A percentile compares a stretch with the other conserved stretches of the same genome.
These are phyloP conservation scores for Debaryomyces maramus DNA, from an alignment of 805 yeast species.

Conservation along the genomic window DNA sequence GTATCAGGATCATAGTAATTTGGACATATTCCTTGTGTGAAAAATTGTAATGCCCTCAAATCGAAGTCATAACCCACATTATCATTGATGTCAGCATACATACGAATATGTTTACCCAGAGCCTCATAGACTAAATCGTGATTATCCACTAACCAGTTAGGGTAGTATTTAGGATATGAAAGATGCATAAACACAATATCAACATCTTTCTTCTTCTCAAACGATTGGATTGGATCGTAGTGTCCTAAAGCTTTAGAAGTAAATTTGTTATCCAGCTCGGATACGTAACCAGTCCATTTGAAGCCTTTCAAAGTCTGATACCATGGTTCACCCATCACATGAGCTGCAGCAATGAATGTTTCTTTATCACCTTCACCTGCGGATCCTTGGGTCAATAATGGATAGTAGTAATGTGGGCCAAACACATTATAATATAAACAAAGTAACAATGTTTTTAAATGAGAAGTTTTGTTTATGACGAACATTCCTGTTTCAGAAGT, in stretches of 20 bases:
- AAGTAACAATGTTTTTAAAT: conserved; percentile 56
- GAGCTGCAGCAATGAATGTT: conserved; percentile 70
- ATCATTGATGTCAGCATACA: conserved; percentile 36
- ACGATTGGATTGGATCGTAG: conserved; percentile 38
- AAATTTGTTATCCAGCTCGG: conserved; percentile 25
- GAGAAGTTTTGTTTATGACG: conserved; percentile 58
- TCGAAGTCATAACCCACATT: conserved; percentile 46
- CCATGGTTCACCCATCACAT: conserved; percentile 46
- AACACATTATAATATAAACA: conserved; percentile 62
- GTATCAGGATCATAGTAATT: conserved; percentile 27
- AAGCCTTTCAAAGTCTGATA: conserved; percentile 52
- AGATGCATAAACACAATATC: conserved; percentile 53
- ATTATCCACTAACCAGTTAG: conserved; percentile 34
- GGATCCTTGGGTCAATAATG: conserved; percentile 66
- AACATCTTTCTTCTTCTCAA: conserved; percentile 11
- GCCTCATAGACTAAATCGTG: conserved; percentile 36
- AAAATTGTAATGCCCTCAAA: conserved; percentile 37
- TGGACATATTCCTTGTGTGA: conserved; percentile 40
- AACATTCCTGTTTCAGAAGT: conserved; percentile 73
- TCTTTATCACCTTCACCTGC: conserved; percentile 85
- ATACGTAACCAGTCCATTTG: conserved; percentile 37
- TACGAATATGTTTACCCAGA: conserved; percentile 36
- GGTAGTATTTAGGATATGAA: conserved; percentile 53
- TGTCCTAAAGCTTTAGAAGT: conserved; percentile 39
- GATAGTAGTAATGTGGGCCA: conserved; percentile 69